These are phyloP conservation scores for Brettanomyces custersianus DNA, from an alignment of 805 yeast species.

Conservation along the genomic window DNA sequence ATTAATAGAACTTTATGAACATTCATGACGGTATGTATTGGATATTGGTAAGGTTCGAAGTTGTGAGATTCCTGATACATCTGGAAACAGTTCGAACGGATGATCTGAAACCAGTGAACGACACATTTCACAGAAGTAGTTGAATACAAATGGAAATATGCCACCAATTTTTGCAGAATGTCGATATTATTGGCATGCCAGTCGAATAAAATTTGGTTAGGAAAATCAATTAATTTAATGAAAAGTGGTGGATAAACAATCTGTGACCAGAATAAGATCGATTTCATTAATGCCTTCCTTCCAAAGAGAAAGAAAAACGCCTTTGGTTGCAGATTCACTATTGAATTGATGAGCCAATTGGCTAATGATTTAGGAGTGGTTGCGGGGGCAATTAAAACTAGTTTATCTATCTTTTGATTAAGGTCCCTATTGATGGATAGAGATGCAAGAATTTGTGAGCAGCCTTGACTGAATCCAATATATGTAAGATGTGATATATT, in stretches of 20 bases:
- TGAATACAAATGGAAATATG: constrained; percentile 82
- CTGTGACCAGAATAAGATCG: constrained; percentile 57
- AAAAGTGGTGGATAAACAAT: constrained; percentile 72
- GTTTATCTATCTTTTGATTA: constrained; percentile 41
- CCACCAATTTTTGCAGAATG: constrained; percentile 62
- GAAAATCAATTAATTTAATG: constrained; percentile 59
- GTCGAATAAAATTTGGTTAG: constrained; percentile 61
- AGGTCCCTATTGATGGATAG: constrained; percentile 63
- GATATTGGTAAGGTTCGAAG: constrained; percentile 40
- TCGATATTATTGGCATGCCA: constrained; percentile 75
- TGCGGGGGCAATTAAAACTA: constrained; percentile 73
- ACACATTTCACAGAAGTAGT: constrained; percentile 86
- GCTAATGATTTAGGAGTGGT: constrained; percentile 84
- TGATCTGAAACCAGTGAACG: constrained; percentile 95
- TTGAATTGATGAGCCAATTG: constrained; percentile 66
- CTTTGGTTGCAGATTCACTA: constrained; percentile 71
- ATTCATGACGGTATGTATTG: constrained; percentile 39
- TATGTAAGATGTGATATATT: constrained; percentile 43
- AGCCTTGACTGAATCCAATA: constrained; percentile 91
- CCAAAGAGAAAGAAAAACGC: constrained; percentile 72
- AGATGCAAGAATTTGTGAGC: constrained; percentile 89
- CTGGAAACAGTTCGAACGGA: constrained; percentile 67
- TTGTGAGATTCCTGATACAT: constrained; percentile 73
- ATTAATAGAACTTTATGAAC: constrained; percentile 62
- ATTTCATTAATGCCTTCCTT: constrained; percentile 57